phyloP scores from a whole-genome alignment of 148 eudicot species.

The Cornus kousa region DNA sequence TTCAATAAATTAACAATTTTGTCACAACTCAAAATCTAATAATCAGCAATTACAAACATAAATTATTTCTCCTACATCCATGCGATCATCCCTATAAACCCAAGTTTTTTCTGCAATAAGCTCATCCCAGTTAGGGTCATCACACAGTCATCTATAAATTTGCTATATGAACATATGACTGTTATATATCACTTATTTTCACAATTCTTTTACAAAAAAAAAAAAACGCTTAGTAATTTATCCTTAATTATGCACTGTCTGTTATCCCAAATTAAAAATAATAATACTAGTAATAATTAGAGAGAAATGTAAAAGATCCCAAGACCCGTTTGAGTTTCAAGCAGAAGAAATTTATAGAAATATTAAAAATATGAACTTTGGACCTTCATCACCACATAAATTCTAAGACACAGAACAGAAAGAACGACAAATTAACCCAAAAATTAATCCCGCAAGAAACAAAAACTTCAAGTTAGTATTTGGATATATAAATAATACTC shows the following conservation, averaged over 20 bases:
- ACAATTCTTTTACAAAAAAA: background rate
- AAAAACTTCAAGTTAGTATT: no score
- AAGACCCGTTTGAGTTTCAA: background rate
- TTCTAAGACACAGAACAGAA: background rate
- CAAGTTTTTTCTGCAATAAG: background rate
- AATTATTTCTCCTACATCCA: background rate
- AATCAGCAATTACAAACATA: background rate
- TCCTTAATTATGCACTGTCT: background rate
- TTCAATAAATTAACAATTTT: background rate
- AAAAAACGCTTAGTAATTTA: background rate
- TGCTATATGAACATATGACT: background rate
- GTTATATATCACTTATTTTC: background rate
- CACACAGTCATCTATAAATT: background rate
- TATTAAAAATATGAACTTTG: background rate
- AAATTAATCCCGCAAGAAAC: background rate
- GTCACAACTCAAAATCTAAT: background rate
- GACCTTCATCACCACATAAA: background rate
- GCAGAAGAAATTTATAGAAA: background rate
- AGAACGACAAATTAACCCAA: background rate
- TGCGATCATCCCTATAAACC: background rate
- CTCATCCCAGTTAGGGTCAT: background rate
- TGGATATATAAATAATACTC: no score
- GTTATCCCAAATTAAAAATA: background rate
- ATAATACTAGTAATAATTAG: no score
- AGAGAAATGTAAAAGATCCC: background rate